Percentiles rank a stretch among this genome's conserved stretches.
These are phyloP conservation scores for Claviceps fusiformis DNA, from an alignment of 2,329 filamentous ascomycete species.

Conservation along the genomic window DNA sequence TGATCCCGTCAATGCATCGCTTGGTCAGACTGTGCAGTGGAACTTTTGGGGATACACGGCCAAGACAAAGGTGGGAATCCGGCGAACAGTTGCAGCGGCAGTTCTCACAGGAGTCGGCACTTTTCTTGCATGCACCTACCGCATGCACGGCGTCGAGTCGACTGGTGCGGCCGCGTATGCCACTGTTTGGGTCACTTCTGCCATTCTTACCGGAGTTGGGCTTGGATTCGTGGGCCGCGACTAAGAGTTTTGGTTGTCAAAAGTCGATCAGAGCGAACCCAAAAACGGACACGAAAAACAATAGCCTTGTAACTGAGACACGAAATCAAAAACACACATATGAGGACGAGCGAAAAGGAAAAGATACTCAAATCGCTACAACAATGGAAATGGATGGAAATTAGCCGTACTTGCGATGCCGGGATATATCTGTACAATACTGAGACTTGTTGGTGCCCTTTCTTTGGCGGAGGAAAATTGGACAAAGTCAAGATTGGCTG, in stretches of 20 bases:
- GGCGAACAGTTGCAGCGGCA: slow-evolving; percentile 47
- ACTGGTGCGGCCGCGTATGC: slow-evolving; percentile 61
- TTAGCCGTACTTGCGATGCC: background rate
- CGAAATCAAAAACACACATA: background rate
- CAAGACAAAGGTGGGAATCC: slow-evolving; percentile 49
- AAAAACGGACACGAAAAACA: too few species aligned
- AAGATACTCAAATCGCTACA: background rate
- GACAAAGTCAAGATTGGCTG: background rate
- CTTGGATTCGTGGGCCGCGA: slow-evolving; percentile 38
- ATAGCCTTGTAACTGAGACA: too few species aligned
- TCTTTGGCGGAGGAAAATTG: background rate
- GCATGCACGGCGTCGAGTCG: slow-evolving; percentile 55
- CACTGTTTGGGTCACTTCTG: slow-evolving; percentile 57
- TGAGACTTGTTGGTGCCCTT: background rate
- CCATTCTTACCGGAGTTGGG: slow-evolving; percentile 42
- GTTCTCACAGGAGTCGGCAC: slow-evolving; percentile 44
- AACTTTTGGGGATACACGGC: slow-evolving; percentile 58
- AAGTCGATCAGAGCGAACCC: too few species aligned
- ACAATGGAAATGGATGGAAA: background rate
- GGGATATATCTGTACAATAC: background rate
- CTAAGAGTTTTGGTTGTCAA: slow-evolving; percentile 8
- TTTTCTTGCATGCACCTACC: slow-evolving; percentile 51
- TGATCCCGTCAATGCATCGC: slow-evolving; percentile 48
- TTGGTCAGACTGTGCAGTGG: slow-evolving; percentile 56
- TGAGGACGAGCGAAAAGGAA: background rate